Percentiles rank a stretch among this genome's conserved stretches.
phyloP scores from a whole-genome alignment of 2,329 filamentous ascomycete species.

The Cercospora berteroae region DNA sequence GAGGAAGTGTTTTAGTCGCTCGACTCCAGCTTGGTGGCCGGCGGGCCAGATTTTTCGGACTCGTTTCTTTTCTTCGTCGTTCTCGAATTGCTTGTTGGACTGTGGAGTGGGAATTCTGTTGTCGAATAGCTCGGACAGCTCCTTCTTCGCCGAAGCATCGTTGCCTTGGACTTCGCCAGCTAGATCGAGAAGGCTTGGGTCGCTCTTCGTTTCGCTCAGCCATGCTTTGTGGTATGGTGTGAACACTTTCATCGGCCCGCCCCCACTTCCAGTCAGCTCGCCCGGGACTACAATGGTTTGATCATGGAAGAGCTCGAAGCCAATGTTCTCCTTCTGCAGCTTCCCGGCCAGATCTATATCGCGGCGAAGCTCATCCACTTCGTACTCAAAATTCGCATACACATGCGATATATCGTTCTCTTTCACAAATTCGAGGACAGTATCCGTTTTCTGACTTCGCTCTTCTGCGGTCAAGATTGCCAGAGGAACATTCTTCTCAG shows the following conservation, averaged over 20 bases:
- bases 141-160: constrained; percentile 46
- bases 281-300: constrained; percentile 51
- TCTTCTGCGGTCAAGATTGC: constrained; percentile 46
- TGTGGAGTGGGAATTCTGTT: constrained; percentile 42
- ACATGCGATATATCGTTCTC: constrained; percentile 48
- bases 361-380: constrained; percentile 78
- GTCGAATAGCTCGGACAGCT: constrained; percentile 59
- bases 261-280: constrained; percentile 42
- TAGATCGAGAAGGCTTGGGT: constrained; percentile 46
- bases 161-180: constrained; percentile 45
- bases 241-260: constrained; percentile 53
- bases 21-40: constrained; percentile 44
- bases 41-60: constrained; percentile 48
- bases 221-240: constrained; percentile 52
- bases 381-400: constrained; percentile 70
- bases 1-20: constrained; percentile 45
- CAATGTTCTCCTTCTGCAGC: constrained; percentile 37
- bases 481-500: constrained; percentile 51
- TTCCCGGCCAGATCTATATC: constrained; percentile 47
- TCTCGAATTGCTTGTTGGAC: constrained; percentile 44
- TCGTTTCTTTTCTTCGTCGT: constrained; percentile 40
- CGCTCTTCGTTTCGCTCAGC: constrained; percentile 44
- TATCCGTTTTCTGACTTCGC: constrained; percentile 44
- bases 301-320: constrained; percentile 49
- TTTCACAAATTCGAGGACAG: constrained; percentile 45